phyloP scores from a whole-genome alignment of 352 stramenopile genomes.

The Pythium folliculosum region DNA sequence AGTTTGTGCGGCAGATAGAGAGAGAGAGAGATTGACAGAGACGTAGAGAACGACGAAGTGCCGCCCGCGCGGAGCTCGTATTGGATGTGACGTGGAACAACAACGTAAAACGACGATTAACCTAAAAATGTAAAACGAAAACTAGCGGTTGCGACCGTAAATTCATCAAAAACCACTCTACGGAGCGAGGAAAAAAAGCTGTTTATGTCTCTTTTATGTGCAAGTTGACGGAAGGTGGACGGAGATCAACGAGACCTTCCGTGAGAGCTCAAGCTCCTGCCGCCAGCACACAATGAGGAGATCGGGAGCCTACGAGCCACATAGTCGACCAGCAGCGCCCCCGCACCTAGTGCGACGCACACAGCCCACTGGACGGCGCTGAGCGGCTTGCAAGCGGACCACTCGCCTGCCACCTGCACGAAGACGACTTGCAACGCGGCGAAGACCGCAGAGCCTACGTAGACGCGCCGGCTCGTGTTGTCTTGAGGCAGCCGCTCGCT shows the following conservation, averaged over 20 bases:
- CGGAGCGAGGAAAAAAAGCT: too few species aligned
- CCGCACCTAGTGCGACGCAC: background rate
- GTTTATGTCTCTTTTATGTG: background rate
- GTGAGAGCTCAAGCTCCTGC: too few species aligned
- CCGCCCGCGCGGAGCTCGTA: too few species aligned
- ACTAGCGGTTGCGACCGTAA: too few species aligned
- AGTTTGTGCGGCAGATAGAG: background rate
- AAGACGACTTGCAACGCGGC: background rate
- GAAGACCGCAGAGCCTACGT: background rate
- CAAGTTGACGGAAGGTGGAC: too few species aligned
- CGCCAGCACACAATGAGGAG: too few species aligned
- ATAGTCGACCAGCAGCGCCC: slow-evolving; percentile 1
- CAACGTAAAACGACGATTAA: background rate
- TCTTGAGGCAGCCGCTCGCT: background rate
- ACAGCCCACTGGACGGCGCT: slow-evolving; percentile 1
- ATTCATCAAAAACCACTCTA: too few species aligned
- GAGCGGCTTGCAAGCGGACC: slow-evolving; percentile 8
- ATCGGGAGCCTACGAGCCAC: too few species aligned
- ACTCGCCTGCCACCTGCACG: background rate
- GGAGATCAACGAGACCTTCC: too few species aligned
- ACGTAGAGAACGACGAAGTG: background rate
- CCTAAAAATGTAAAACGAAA: background rate
- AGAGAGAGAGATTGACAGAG: background rate
- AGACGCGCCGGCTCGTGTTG: background rate
- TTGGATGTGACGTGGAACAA: background rate